Evolutionary conservation across 2,329 filamentous ascomycete genomes (phyloP).

Genomic region (Hansfordia pulvinata): DNA sequence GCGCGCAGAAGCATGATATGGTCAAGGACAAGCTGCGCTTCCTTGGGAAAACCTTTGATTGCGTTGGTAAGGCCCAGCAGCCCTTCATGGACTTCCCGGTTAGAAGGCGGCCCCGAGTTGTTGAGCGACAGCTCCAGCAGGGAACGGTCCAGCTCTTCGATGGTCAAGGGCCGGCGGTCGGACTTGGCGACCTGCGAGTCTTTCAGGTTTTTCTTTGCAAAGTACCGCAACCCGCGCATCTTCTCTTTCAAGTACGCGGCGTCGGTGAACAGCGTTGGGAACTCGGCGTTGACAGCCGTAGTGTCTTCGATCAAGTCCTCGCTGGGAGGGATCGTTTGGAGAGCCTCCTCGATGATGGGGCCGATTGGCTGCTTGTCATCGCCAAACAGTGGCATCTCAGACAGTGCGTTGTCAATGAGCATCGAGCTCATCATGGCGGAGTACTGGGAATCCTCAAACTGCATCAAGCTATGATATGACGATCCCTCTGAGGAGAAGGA

Average conservation of each 20-base stretch:
- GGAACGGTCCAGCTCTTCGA: slow-evolving; percentile 15
- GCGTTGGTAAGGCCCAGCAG: slow-evolving; percentile 31
- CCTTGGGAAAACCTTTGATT: slow-evolving; percentile 30
- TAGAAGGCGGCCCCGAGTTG: slow-evolving; percentile 26
- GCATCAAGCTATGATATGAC: slow-evolving; percentile 41
- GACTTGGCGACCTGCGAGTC: slow-evolving; percentile 5
- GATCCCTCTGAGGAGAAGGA: slow-evolving; percentile 34
- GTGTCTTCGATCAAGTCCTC: slow-evolving; percentile 21
- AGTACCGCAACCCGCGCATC: slow-evolving; percentile 29
- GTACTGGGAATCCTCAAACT: slow-evolving; percentile 41
- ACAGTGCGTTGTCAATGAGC: slow-evolving; percentile 36
- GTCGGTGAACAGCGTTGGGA: slow-evolving; percentile 27
- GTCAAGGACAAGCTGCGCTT: slow-evolving; percentile 38
- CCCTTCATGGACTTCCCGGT: slow-evolving; percentile 43
- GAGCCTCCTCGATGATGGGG: slow-evolving; percentile 24
- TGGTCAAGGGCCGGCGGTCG: slow-evolving; percentile 4
- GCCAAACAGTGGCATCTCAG: slow-evolving; percentile 43
- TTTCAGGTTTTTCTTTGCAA: slow-evolving; percentile 12
- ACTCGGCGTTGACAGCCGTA: slow-evolving; percentile 16
- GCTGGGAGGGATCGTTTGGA: slow-evolving; percentile 20
- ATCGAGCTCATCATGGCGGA: slow-evolving; percentile 39
- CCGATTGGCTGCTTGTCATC: slow-evolving; percentile 28
- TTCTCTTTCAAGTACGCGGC: slow-evolving; percentile 32
- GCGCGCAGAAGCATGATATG: slow-evolving; percentile 46
- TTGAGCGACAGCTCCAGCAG: slow-evolving; percentile 22